Evolutionary conservation across 2,329 filamentous ascomycete genomes (phyloP), one percentile per base, ranked within the genome.

Genomic region (Xylaria sp.): DNA sequence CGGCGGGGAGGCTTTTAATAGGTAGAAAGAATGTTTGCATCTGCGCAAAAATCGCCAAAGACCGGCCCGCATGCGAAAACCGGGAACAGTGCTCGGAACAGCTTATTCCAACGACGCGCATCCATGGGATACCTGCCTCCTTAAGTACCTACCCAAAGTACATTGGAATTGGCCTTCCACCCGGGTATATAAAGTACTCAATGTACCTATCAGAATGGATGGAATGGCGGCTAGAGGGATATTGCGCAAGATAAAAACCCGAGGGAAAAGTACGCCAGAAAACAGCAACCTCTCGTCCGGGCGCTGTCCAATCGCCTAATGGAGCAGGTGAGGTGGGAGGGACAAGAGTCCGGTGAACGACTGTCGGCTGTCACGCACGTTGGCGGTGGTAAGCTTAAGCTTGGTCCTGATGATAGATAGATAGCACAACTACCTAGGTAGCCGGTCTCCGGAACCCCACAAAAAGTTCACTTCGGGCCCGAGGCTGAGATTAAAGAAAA

Each of bases 251-350:
- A n/a, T n/a, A n/a, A n/a, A 34, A 34, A 61, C 58, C 58, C 58
- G 52, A 59, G 56, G 56, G 52, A 56, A 56, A 54, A 56, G 58
- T 61, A 61, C 58, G 56, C 50, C 52, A 50, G n/a, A 59, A 56
- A 59, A 41, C 50, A 50, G 43, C 39, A 40, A 54, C 21, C 18
- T 39, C 38, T 20, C 19, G 11, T 6, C 29, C 29, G 9, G 6
- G 8, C 29, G 29, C 4, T 34, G 29, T 34, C 29, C 29, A 34
- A 13, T 34, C 29, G 29, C 29, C 29, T 13, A 34, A 34, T 11
- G 29, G 29, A 34, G 29, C 29, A 20, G 9, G 26, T n/a, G 49
- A 53, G 37, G 39, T 46, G 47, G 46, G 50, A 48, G 43, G 48
- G 39, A 45, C 50, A 45, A 39, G 37, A 20, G 39, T 7, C 42